Evolutionary conservation across 139 green algal species (phyloP), one percentile per base, ranked within the genome.

Genomic region (Protoeuglena noctilucae): DNA sequence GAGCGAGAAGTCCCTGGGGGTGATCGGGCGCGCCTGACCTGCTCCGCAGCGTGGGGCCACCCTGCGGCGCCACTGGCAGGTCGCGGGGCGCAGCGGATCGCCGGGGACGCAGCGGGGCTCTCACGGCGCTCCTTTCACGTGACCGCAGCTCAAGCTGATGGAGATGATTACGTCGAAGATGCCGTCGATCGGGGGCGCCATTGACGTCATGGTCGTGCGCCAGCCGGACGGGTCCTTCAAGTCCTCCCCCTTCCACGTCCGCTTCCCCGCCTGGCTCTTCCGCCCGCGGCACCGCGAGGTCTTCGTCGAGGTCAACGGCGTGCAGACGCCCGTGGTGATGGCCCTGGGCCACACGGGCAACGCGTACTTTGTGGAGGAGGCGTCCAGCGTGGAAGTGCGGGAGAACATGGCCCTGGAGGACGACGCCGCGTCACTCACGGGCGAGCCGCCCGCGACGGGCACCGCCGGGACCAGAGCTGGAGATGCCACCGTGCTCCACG

Each of bases 241-340:
- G 47, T 83, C 63, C 60, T 83, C 82, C 3, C 87, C 87, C 3
- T 95, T 93, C 41, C 93, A 94, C 59, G 83, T 95, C 25, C 80
- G 87, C 2, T 95, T 95, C 64, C 85, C 85, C 39, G 94, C 94
- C 61, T 95, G 77, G n/a, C 62, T 89, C 51, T 49, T 77, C 21
- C 66, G 82, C 27, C 72, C 59, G 30, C 71, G 74, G 17, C 75
- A 94, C 54, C 72, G 73, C 29, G 34, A 63, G 16, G 83, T 93
- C 12, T 63, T 69, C 18, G 75, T 93, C 12, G 65, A 57, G 14
- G 70, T 94, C 21, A 93, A 93, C 34, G 75, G 63, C 24, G 51
- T 71, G 28, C 67, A 75, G 27, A 69, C 68, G 3, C 40, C 52
- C 4, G 78, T 86, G 39, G 47, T 43, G 16, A 93, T 93, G 82